Base-by-base conservation (phyloP, 164 flowering plant genomes). In the Piper longum region DNA sequence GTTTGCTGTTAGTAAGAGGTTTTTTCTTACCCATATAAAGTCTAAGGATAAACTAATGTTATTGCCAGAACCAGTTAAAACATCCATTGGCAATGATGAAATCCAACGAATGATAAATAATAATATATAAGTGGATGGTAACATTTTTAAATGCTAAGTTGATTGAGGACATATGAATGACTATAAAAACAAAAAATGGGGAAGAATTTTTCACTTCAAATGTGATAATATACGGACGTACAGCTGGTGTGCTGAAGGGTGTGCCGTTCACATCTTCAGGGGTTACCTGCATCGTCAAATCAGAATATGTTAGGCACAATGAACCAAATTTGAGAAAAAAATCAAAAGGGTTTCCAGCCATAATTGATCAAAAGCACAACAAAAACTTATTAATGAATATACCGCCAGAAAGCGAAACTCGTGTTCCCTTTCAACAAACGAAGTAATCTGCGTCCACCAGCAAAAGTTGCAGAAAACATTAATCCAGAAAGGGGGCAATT, bases 331-430 rank as follows among this genome's bases (percentile, higher is more conserved):
- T 2, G 44, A 62, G n/a, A 16, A 7, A 51, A 41, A 17, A 9
- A 3, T 7, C 7, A 45, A 45, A 3, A 45, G 12, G 7, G 12
- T 6, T 45, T 43, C 5, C 5, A 43, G 45, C 5, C 8, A 43
- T 43, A 4, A 43, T 4, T 43, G 45, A 43, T 4, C 45, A 43
- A 43, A 4, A 4, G 45, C 52, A 45, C 8, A 45, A 45, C 13
- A 66, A 8, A 54, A 8, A 54, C 39, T 6, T 14, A 43, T 26
- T 36, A 16, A 6, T 26, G 57, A 45, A 80, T 91, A 84, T 78
- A 90, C 99, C 69, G 92, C 89, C 55, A 93, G 72, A 73, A 88
- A 93, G 4, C 96, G 88, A 67, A 93, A 93, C 72, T 93, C 99
- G 48, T 77, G 90, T 78, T 93, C 99, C 75, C 99, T 76, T 68